Evolutionary conservation across 108 stramenopile genomes (phyloP).

Genomic region (Aurantiochytrium sp.): DNA sequence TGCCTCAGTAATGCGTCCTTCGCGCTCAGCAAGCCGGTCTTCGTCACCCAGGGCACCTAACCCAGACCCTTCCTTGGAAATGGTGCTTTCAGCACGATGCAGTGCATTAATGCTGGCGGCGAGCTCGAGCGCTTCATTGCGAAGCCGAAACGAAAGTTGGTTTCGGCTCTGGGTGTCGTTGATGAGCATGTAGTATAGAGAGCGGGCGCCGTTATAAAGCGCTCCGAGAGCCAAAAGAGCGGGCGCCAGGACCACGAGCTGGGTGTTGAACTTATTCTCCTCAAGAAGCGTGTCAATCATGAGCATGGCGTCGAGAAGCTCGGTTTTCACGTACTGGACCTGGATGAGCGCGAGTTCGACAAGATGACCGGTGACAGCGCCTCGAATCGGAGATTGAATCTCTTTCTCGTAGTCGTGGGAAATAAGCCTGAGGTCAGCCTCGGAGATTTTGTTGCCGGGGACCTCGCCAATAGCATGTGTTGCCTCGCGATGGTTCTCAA

Average conservation of each 20-base stretch:
- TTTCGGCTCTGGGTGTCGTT: neutral
- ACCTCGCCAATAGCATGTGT: neutral
- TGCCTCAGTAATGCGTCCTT: neutral
- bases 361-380: neutral
- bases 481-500: neutral
- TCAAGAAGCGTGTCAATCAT: neutral
- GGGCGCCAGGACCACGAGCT: neutral
- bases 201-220: neutral
- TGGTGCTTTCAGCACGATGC: neutral
- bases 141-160: neutral
- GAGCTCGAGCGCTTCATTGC: neutral
- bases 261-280: constrained; percentile 4
- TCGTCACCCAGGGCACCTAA: neutral
- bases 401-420: neutral
- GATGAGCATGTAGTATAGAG: neutral
- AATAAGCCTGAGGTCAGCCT: neutral
- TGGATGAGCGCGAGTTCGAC: neutral
- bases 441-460: neutral
- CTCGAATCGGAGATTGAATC: neutral
- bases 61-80: neutral
- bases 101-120: neutral
- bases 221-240: neutral
- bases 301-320: neutral
- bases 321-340: neutral
- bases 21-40: neutral